These are phyloP conservation scores for Teratosphaeria gauchensis DNA, from an alignment of 2,329 filamentous ascomycete species.

Conservation along the genomic window DNA sequence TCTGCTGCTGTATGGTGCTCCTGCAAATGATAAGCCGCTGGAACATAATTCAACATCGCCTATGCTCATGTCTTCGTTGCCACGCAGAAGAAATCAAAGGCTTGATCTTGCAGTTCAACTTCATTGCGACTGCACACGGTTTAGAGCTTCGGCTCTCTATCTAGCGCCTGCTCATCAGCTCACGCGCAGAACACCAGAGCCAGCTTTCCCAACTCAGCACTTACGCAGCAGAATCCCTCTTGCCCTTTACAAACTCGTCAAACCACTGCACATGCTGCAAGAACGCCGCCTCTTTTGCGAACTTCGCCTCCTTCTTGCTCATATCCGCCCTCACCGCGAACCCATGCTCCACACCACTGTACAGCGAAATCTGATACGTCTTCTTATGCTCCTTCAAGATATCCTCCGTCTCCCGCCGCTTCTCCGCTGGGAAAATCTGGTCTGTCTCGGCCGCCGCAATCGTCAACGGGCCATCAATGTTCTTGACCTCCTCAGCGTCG, in stretches of 20 bases:
- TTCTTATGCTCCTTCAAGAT: slow-evolving; percentile 45
- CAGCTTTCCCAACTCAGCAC: not conserved
- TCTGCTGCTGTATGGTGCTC: too few relatives aligned
- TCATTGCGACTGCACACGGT: not conserved
- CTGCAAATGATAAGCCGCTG: too few relatives aligned
- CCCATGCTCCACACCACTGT: slow-evolving; percentile 61
- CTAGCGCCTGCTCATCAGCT: not conserved
- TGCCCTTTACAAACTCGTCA: slow-evolving; percentile 46
- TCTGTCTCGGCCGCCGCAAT: slow-evolving; percentile 58
- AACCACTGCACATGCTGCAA: slow-evolving; percentile 71
- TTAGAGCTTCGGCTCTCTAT: slow-evolving; percentile 3
- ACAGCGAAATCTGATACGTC: slow-evolving; percentile 70
- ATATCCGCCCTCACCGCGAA: slow-evolving; percentile 63
- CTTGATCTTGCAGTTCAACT: too few relatives aligned
- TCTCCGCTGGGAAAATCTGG: slow-evolving; percentile 46
- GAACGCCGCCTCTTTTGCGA: slow-evolving; percentile 74
- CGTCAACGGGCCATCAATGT: slow-evolving; percentile 47
- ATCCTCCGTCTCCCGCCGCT: slow-evolving; percentile 49
- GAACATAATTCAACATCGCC: too few relatives aligned
- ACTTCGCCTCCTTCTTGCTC: slow-evolving; percentile 48
- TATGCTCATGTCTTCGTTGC: too few relatives aligned
- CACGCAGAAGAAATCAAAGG: too few relatives aligned
- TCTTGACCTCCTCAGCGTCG: slow-evolving; percentile 48
- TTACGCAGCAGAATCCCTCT: slow-evolving; percentile 7
- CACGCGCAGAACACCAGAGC: not conserved